phyloP scores from a whole-genome alignment of 2,329 filamentous ascomycete species.

The Myrmaecium sp. region DNA sequence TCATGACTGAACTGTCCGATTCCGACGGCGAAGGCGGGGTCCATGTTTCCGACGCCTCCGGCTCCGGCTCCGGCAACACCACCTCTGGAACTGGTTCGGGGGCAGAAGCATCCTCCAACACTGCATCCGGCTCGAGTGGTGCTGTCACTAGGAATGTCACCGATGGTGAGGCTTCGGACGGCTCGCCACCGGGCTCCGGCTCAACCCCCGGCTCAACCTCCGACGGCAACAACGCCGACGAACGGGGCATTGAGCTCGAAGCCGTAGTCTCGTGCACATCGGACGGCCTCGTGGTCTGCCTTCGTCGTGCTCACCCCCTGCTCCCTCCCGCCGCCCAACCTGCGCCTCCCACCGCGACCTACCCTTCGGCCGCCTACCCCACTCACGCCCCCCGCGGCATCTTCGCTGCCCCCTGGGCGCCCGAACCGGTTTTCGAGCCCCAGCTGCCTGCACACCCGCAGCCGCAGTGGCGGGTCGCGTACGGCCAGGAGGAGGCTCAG shows the following conservation, averaged over 20 bases:
- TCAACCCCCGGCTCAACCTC: conserved; percentile 8
- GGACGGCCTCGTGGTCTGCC: conserved; percentile 67
- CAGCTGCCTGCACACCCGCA: conserved; percentile 19
- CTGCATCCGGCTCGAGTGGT: conserved; percentile 1
- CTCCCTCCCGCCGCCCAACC: conserved; percentile 41
- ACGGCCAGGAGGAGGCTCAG: conserved; percentile 7
- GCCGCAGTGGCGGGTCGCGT: conserved; percentile 1
- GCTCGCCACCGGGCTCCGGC: conserved; percentile 1
- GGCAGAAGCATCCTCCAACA: conserved; percentile 5
- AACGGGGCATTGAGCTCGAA: conserved; percentile 55
- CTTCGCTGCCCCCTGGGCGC: conserved; percentile 67
- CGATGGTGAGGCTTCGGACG: not conserved
- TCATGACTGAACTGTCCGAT: conserved; percentile 32
- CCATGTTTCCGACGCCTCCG: conserved; percentile 3
- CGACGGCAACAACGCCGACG: conserved; percentile 3
- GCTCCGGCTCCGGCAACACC: conserved; percentile 3
- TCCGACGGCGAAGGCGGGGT: conserved; percentile 29
- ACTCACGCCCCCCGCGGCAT: conserved; percentile 41
- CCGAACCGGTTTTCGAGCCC: conserved; percentile 40
- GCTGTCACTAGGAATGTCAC: not conserved
- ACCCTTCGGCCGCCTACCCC: conserved; percentile 9
- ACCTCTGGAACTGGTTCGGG: conserved; percentile 6
- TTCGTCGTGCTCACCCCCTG: conserved; percentile 55
- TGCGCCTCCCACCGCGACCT: conserved; percentile 15
- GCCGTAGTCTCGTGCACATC: conserved; percentile 86